Evolutionary conservation across 169 alveolate genomes (phyloP), one percentile per base, ranked within the genome.

Genomic region (Plasmodium cynomolgi): DNA sequence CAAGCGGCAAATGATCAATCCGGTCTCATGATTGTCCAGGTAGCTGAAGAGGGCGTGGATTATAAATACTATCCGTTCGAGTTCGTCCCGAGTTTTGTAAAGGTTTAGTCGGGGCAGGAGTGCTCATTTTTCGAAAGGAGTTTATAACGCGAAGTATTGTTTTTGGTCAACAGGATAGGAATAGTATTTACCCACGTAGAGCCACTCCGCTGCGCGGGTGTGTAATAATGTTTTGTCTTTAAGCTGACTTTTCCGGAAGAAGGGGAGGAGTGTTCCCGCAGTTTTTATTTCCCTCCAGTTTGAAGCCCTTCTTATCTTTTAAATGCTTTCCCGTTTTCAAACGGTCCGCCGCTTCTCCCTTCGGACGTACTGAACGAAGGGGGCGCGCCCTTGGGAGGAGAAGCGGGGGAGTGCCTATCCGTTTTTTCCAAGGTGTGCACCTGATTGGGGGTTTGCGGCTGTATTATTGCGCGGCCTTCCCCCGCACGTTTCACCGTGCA

Each of bases 51-150:
- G 2, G n/a, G 34, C 31, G 82, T 86, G 13, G 82, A 77, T 86
- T 86, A 79, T 75, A 86, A 86, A 26, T 86, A 75, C 20, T 88
- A 88, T 68, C 83, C 47, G 23, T 58, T 88, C 44, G 80, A 80
- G 33, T 88, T 62, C 34, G 39, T 79, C 15, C 83, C 83, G 15
- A 79, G 71, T 41, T 31, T 72, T 1, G 33, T 62, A 68, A 83
- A 83, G 29, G 50, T 75, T 75, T 34, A 75, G 5, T 4, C 20
- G 26, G 33, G 83, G n/a, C 9, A 3, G 13, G 62, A 4, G 8
- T 13, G 23, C 23, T 4, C 23, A 50, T 50, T 50, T 50, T 50
- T 13, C 62, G 62, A 50, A 13, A 15, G 26, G 62, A 26, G 23
- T 50, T 13, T 50, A 50, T 50, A 50, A 50, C 13, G 62, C 23